Conservation (phyloP, 2,329 filamentous ascomycete species). For the Periconia sp. region DNA sequence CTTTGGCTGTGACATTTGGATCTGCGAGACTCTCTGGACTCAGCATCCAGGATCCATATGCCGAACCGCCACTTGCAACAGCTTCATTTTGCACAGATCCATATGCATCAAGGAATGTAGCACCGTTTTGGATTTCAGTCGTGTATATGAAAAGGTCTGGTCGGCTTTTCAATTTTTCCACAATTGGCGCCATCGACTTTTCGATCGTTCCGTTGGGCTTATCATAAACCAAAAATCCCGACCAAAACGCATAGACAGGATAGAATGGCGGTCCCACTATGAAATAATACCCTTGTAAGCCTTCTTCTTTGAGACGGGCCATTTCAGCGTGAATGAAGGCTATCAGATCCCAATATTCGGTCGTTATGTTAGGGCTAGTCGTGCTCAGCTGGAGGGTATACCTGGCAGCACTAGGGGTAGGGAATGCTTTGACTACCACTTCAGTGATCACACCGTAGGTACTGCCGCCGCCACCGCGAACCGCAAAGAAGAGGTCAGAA, state of each 20-base stretch:
- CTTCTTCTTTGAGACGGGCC: conserved; percentile 29
- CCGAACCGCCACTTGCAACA: conserved; percentile 27
- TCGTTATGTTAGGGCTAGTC: conserved; percentile 6
- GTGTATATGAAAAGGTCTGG: conserved; percentile 19
- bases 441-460: conserved; percentile 49
- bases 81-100: conserved; percentile 17
- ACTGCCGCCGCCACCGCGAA: conserved; percentile 49
- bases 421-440: conserved; percentile 23
- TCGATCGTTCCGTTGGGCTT: conserved; percentile 26
- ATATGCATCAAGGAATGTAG: conserved; percentile 20
- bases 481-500: conserved; percentile 48
- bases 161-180: conserved; percentile 14
- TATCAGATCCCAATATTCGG: conserved; percentile 25
- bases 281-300: conserved; percentile 35
- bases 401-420: conserved; percentile 36
- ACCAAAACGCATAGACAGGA: conserved; percentile 20
- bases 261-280: conserved; percentile 26
- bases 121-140: conserved; percentile 10
- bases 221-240: conserved; percentile 28
- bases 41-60: conserved; percentile 28
- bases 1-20: conserved; percentile 15
- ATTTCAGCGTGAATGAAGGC: conserved; percentile 30
- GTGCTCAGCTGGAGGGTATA: conserved; percentile 23
- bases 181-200: conserved; percentile 22
- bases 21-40: conserved; percentile 23